Percentiles rank a stretch among this genome's conserved stretches.
Evolutionary conservation across 2,329 filamentous ascomycete species (phyloP).

Genomic region (Phialophora tarda): DNA sequence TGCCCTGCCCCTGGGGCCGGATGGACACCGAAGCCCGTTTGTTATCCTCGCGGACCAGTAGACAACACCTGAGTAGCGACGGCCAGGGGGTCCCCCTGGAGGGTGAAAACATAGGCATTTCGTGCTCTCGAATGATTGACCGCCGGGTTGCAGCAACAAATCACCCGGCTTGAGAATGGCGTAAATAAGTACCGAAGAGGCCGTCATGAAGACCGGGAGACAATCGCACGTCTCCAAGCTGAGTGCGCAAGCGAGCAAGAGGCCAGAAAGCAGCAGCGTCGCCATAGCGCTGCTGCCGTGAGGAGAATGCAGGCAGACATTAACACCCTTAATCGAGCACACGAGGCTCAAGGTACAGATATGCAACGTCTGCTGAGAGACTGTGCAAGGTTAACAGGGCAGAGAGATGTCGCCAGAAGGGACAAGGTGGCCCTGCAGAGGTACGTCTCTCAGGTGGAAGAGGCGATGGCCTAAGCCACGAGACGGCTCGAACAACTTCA

Average conservation of each 20-base stretch:
- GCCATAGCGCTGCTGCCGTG: neutral
- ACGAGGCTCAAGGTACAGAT: neutral
- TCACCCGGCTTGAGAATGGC: neutral
- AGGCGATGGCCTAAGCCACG: neutral
- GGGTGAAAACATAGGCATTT: neutral
- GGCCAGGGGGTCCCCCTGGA: neutral
- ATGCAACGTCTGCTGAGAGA: neutral
- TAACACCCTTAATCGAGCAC: neutral
- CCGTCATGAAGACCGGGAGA: neutral
- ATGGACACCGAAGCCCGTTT: constrained; percentile 1
- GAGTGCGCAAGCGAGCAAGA: neutral
- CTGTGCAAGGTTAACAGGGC: neutral
- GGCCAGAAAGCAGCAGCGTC: neutral
- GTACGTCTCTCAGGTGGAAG: neutral
- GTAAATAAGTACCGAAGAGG: neutral
- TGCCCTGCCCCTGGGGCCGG: neutral
- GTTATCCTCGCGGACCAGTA: constrained; percentile 1
- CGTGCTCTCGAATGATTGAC: neutral
- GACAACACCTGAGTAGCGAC: neutral
- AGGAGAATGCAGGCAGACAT: neutral
- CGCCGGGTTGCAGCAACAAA: neutral
- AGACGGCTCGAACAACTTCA: neutral
- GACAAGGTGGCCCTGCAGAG: neutral
- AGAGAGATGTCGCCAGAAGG: neutral
- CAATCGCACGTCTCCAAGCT: neutral